Evolutionary conservation across 192 early-diverging fungal species (phyloP).

Genomic region (Coemansia sp.): DNA sequence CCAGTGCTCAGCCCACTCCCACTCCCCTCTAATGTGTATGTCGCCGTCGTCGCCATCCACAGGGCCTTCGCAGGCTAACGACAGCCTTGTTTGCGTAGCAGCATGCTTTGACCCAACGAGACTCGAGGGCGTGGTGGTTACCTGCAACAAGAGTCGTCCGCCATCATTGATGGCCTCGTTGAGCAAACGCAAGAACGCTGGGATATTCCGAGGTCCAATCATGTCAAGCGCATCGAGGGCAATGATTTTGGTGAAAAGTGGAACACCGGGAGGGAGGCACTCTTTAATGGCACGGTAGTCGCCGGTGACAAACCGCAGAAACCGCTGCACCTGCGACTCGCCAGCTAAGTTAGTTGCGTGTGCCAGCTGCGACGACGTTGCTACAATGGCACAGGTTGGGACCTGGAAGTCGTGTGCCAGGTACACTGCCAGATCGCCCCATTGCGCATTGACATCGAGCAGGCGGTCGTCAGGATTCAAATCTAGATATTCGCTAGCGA

Average conservation of each 20-base stretch:
- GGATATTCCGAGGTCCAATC: conserved; percentile 31
- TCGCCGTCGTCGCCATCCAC: background rate
- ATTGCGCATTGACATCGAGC: conserved; percentile 41
- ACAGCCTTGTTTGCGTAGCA: background rate
- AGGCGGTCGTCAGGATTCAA: conserved; percentile 46
- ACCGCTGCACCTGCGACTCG: conserved; percentile 40
- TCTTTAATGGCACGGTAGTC: conserved; percentile 43
- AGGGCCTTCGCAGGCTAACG: background rate
- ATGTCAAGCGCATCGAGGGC: conserved; percentile 45
- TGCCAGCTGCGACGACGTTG: conserved; percentile 36
- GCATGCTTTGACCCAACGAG: conserved; percentile 14
- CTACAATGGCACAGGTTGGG: conserved; percentile 32
- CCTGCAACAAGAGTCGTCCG: conserved; percentile 38
- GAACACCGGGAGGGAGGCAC: conserved; percentile 35
- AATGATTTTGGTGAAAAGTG: conserved; percentile 44
- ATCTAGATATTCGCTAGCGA: conserved; percentile 46
- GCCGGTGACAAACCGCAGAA: conserved; percentile 39
- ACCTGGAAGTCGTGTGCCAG: conserved; percentile 38
- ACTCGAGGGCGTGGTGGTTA: conserved; percentile 46
- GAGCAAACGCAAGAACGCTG: conserved; percentile 26
- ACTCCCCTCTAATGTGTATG: conserved; percentile 4
- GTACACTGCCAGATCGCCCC: conserved; percentile 53
- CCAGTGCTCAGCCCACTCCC: conserved; percentile 47
- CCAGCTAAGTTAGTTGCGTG: conserved; percentile 43
- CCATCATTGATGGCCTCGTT: conserved; percentile 21